These are phyloP conservation scores for Entomortierella parvispora DNA, from an alignment of 192 early-diverging fungal genomes.

Conservation along the genomic window DNA sequence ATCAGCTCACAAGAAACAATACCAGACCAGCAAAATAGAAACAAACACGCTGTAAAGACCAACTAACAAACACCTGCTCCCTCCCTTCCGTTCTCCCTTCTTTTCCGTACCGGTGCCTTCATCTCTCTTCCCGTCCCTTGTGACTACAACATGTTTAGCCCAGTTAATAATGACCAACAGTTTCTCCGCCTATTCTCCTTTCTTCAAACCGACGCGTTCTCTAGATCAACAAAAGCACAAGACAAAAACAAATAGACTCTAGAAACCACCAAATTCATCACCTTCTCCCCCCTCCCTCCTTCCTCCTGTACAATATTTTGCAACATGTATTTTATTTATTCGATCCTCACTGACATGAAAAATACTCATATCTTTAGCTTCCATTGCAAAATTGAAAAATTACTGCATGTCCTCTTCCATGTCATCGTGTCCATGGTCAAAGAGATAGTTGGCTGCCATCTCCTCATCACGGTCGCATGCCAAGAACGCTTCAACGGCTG, in stretches of 20 bases:
- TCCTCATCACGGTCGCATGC: conserved; percentile 99
- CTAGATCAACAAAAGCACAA: too few relatives aligned
- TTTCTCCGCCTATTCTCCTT: too few relatives aligned
- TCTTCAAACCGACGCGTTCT: too few relatives aligned
- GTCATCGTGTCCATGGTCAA: conserved; percentile 80
- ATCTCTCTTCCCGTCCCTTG: too few relatives aligned
- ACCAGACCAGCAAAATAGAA: not conserved
- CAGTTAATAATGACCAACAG: too few relatives aligned
- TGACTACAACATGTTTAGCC: not conserved
- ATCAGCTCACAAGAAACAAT: too few relatives aligned
- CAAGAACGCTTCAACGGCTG: conserved; percentile 93
- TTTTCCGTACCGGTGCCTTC: too few relatives aligned
- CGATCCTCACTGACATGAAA: not conserved
- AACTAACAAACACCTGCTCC: not conserved
- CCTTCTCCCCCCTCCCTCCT: not conserved
- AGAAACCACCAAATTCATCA: not conserved
- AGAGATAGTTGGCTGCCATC: conserved; percentile 94
- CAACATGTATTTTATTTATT: not conserved
- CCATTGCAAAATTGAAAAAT: not conserved
- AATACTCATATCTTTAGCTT: not conserved
- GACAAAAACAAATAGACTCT: too few relatives aligned
- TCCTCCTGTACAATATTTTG: too few relatives aligned
- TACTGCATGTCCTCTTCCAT: conserved; percentile 23
- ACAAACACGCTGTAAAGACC: not conserved
- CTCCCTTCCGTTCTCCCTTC: not conserved